phyloP scores from a whole-genome alignment of 1,284 basidiomycete species.

The Anthracocystis panici-leucophaei region DNA sequence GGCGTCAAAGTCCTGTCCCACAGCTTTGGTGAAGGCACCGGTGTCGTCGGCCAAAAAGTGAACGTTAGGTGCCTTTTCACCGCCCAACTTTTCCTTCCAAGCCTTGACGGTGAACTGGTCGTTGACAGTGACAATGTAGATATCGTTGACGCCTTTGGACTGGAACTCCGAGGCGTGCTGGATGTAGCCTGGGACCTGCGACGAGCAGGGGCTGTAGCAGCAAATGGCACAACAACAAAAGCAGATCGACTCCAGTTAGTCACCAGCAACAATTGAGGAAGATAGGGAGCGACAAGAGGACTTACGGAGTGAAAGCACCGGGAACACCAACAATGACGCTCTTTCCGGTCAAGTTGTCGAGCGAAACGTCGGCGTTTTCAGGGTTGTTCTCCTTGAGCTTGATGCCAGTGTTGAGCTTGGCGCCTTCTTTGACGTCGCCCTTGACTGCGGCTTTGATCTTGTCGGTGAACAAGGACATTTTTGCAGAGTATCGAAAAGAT shows the following conservation, averaged over 20 bases:
- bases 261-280: not conserved
- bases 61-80: slow-evolving; percentile 41
- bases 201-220: slow-evolving; percentile 58
- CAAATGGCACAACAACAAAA: too few species aligned
- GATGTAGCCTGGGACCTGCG: slow-evolving; percentile 68
- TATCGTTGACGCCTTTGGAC: slow-evolving; percentile 61
- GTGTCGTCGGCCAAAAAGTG: slow-evolving; percentile 67
- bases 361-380: slow-evolving; percentile 54
- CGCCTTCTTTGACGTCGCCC: slow-evolving; percentile 57
- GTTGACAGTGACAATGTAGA: slow-evolving; percentile 67
- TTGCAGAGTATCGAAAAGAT: not conserved
- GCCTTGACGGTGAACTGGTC: slow-evolving; percentile 64
- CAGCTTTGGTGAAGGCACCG: slow-evolving; percentile 62
- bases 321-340: slow-evolving; percentile 49
- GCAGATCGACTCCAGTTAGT: not conserved
- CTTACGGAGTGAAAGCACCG: slow-evolving; percentile 50
- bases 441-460: slow-evolving; percentile 53
- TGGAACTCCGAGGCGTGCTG: slow-evolving; percentile 54
- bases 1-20: slow-evolving; percentile 66
- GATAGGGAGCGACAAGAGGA: slow-evolving; percentile 6
- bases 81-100: slow-evolving; percentile 66
- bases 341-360: slow-evolving; percentile 49
- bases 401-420: slow-evolving; percentile 50
- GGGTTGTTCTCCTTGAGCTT: slow-evolving; percentile 62
- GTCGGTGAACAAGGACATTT: slow-evolving; percentile 48